Percentiles rank a stretch among this genome's conserved stretches.
Conservation (phyloP, 1,139 yeast genomes). For the Hemisphaericaspora subhashii region DNA sequence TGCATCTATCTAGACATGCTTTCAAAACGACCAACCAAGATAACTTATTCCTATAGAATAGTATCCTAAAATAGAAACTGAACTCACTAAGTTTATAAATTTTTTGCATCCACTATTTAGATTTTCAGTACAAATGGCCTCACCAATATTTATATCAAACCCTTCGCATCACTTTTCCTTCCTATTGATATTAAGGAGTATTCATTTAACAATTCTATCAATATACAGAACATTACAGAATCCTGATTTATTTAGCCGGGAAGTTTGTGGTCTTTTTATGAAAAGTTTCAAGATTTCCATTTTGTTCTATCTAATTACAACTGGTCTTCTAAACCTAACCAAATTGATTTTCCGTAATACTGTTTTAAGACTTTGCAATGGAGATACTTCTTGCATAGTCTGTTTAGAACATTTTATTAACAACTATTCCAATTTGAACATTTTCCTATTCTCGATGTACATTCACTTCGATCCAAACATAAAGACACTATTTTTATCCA, state of each 20-base stretch:
- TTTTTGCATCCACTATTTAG: slow-evolving; percentile 5
- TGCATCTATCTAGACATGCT: too few relatives aligned
- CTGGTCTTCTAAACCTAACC: slow-evolving; percentile 29
- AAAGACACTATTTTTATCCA: slow-evolving; percentile 39
- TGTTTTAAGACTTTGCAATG: background rate
- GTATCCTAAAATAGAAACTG: too few relatives aligned
- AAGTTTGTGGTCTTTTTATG: slow-evolving; percentile 34
- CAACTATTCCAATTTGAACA: slow-evolving; percentile 43
- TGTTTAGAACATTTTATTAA: slow-evolving; percentile 31
- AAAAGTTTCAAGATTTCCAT: slow-evolving; percentile 36
- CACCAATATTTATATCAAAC: slow-evolving; percentile 25
- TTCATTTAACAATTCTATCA: slow-evolving; percentile 53
- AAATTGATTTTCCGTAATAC: slow-evolving; percentile 7
- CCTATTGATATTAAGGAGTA: slow-evolving; percentile 50
- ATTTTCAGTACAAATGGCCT: too few relatives aligned
- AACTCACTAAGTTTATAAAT: background rate
- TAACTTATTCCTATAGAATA: too few relatives aligned
- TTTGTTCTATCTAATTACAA: slow-evolving; percentile 33
- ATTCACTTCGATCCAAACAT: slow-evolving; percentile 38
- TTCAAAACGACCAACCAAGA: too few relatives aligned
- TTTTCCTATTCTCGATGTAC: slow-evolving; percentile 38
- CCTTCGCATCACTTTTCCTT: slow-evolving; percentile 36
- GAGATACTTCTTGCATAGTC: background rate
- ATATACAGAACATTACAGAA: slow-evolving; percentile 49
- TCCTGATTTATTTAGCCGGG: slow-evolving; percentile 32